Evolutionary conservation across 2,329 filamentous ascomycete species (phyloP).

Genomic region (Helotiales sp.): DNA sequence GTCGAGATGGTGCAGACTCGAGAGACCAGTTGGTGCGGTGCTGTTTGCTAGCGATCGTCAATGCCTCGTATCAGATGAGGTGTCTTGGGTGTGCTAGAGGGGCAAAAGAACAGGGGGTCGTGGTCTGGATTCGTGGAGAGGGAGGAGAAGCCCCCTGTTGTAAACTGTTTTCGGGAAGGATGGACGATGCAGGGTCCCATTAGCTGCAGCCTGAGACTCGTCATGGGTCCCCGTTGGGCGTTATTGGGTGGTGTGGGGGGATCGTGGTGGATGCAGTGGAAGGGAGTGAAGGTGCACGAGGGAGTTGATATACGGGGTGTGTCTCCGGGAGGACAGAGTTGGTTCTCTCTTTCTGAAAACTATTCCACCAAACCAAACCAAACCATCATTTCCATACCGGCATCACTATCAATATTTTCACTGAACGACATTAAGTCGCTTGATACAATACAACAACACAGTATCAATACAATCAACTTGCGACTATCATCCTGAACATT

Average conservation of each 20-base stretch:
- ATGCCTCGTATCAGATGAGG: constrained; percentile 15
- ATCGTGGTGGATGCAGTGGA: neutral
- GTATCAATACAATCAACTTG: neutral
- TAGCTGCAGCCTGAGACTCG: constrained; percentile 7
- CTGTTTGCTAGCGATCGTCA: neutral
- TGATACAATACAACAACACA: neutral
- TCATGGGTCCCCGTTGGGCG: neutral
- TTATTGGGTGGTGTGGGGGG: neutral
- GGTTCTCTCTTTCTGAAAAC: neutral
- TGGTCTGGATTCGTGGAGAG: neutral
- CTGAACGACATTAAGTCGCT: neutral
- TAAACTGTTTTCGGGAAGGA: neutral
- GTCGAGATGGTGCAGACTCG: neutral
- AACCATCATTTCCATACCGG: neutral
- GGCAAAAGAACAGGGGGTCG: neutral
- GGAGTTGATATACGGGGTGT: constrained; percentile 12
- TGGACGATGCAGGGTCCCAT: constrained; percentile 3
- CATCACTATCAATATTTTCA: neutral
- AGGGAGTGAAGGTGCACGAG: neutral
- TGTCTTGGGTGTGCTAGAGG: too few relatives aligned
- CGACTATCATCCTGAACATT: neutral
- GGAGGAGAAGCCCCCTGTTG: neutral
- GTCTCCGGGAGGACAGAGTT: neutral
- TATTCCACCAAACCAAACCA: neutral
- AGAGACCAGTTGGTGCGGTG: neutral